phyloP scores from a whole-genome alignment of 2,329 filamentous ascomycete species.

The Leptographium lundbergii region DNA sequence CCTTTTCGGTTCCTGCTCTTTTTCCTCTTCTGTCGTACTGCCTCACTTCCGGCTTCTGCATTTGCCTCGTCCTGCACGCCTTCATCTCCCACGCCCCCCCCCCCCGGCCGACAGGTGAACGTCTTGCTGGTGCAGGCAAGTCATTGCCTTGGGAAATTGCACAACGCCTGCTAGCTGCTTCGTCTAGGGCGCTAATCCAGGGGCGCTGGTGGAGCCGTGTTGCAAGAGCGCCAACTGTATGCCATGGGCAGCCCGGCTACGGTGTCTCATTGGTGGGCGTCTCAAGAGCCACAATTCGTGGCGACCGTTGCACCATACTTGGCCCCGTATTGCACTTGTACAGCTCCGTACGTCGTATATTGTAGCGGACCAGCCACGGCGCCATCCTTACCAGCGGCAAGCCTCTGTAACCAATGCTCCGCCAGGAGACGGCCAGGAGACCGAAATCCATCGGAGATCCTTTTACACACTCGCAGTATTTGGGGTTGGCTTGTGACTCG shows the following conservation, averaged over 20 bases:
- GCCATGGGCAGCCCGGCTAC: conserved; percentile 1
- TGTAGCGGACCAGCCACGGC: not conserved
- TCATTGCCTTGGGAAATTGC: conserved; percentile 12
- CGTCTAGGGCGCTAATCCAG: conserved; percentile 11
- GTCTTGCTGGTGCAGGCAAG: conserved; percentile 2
- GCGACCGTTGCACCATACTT: not conserved
- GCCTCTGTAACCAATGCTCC: not conserved
- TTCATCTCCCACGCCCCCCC: conserved; percentile 6
- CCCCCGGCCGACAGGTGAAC: not conserved
- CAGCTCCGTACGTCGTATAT: not conserved
- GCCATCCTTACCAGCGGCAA: not conserved
- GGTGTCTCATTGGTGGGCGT: not conserved
- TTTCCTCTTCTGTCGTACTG: not conserved
- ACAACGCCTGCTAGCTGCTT: conserved; percentile 6
- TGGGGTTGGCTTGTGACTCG: too few relatives aligned
- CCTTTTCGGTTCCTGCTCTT: not conserved
- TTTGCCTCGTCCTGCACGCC: not conserved
- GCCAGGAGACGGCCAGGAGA: not conserved
- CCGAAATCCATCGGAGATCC: not conserved
- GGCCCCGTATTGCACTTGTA: too few relatives aligned
- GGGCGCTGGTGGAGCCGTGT: conserved; percentile 5
- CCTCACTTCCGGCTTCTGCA: not conserved
- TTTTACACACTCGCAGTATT: not conserved
- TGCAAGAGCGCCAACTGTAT: not conserved
- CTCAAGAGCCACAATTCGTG: not conserved